Evolutionary conservation across 2,329 filamentous ascomycete genomes (phyloP), one percentile per base, ranked within the genome.

Genomic region (Atkinsonella texensis): DNA sequence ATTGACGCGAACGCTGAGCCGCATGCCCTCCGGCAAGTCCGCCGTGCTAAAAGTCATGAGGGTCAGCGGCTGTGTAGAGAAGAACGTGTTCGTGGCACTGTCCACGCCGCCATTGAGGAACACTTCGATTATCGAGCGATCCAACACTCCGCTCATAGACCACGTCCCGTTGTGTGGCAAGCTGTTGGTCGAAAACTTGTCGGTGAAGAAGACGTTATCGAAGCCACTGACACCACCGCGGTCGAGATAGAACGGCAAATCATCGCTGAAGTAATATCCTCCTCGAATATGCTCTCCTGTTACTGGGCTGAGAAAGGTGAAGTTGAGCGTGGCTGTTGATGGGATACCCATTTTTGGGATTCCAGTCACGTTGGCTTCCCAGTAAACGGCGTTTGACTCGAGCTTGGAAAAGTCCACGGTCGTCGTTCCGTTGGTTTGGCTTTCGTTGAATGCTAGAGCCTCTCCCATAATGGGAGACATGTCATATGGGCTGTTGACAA

Each of bases 341-440:
- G 57, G 18, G 0, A 62, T 45, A 2, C 56, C 57, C 0, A 23
- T 48, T 1, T 57, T 46, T 0, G 62, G 59, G 7, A 65, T 56
- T 0, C 63, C 67, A 10, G 73, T 75, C 40, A 81, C 66, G 56
- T 79, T 77, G 42, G 73, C 70, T 53, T 78, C 72, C 58, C 81
- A 74, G 59, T 75, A 76, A 12, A 83, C 57, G 0, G 77, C 74
- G 10, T 74, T 71, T 9, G 76, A 76, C 13, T 67, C 54, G 2
- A 80, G 64, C 11, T 63, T 52, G 3, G 71, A 68, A 63, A 77
- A 83, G 60, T 81, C 74, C 0, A 79, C 60, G 1, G 68, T 58
- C 1, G 80, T 52, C 0, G 66, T 70, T 17, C 69, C 69, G 57
- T 80, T 81, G 15, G 66, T 71, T 3, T 79, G 62, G 32, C 60